Evolutionary conservation across 345 rosid genomes (phyloP), one percentile per base, ranked within the genome.

Genomic region (Boechera divaricarpa): DNA sequence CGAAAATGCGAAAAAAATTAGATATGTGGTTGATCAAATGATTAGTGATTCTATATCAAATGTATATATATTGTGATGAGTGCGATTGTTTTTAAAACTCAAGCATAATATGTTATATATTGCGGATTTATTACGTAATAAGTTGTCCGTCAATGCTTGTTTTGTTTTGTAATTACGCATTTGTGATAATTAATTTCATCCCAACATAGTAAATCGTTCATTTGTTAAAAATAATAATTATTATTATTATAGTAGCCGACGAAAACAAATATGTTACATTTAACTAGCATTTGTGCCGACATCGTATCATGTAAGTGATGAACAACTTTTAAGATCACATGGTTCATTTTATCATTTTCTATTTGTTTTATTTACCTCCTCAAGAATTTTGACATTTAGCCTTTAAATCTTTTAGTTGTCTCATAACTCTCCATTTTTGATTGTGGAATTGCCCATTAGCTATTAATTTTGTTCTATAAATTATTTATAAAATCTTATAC

Each of bases 391-490:
- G 58, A 66, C 78, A 51, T 73, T 53, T 73, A 59, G 78, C 49
- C 7, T 67, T 78, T 73, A 58, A 59, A 72, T 72, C 26, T 72
- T 3, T 41, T 28, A 26, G 5, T 76, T 76, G 77, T 72, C 64
- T 72, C 21, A 24, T 26, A 26, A 33, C 52, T 58, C 52, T 58
- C 71, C 31, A 49, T 49, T 21, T 12, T 24, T 67, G 16, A 16
- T 26, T 72, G 64, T 33, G 52, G 64, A 63, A 69, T 31, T 21
- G 67, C 49, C 73, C 80, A 69, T 42, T 10, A 61, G 42, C 62
- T 47, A 56, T 28, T 48, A 26, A 31, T 28, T 44, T 35, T 13
- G 45, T 9, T 35, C 3, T 4, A 16, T 6, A 36, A 31, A 12
- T 62, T 16, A 42, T 48, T 24, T 10, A 36, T 36, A 36, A 24